Conservation (phyloP, 108 stramenopile species). For the Epithemia pelagica region DNA sequence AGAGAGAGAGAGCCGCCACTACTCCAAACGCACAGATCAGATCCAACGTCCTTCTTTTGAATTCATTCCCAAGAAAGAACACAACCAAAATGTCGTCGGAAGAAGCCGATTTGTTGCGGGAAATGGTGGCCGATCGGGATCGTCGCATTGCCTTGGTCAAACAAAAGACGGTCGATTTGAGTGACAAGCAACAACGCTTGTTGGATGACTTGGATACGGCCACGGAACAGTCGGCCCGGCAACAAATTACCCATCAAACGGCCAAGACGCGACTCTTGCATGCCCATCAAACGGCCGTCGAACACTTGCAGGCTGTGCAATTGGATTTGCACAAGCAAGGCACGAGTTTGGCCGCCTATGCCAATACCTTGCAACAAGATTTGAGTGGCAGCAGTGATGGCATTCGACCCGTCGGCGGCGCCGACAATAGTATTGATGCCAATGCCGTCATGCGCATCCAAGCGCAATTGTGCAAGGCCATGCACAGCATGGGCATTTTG, state of each 20-base stretch:
- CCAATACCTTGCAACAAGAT: constrained; percentile 22
- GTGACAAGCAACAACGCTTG: constrained; percentile 18
- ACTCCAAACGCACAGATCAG: no score
- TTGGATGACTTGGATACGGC: constrained; percentile 7
- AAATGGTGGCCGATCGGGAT: constrained; percentile 56
- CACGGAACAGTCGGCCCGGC: constrained; percentile 3
- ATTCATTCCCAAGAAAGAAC: no score
- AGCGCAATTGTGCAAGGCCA: constrained; percentile 74
- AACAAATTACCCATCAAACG: constrained; percentile 18
- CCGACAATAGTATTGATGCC: constrained; percentile 21
- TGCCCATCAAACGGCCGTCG: constrained; percentile 14
- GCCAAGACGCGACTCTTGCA: constrained; percentile 12
- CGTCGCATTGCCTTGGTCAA: constrained; percentile 27
- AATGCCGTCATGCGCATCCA: constrained; percentile 69
- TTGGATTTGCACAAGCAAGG: constrained; percentile 25
- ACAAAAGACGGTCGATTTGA: constrained; percentile 21
- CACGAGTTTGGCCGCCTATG: constrained; percentile 24
- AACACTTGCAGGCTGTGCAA: constrained; percentile 23
- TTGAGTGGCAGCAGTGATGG: background rate
- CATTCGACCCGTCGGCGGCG: background rate
- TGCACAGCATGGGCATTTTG: constrained; percentile 75
- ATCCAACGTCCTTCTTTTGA: no score
- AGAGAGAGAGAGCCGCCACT: no score
- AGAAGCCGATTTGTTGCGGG: constrained; percentile 39
- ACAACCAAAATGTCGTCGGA: background rate